These are phyloP conservation scores for Blastomyces percursus DNA, from an alignment of 2,329 filamentous ascomycete species.

Conservation along the genomic window DNA sequence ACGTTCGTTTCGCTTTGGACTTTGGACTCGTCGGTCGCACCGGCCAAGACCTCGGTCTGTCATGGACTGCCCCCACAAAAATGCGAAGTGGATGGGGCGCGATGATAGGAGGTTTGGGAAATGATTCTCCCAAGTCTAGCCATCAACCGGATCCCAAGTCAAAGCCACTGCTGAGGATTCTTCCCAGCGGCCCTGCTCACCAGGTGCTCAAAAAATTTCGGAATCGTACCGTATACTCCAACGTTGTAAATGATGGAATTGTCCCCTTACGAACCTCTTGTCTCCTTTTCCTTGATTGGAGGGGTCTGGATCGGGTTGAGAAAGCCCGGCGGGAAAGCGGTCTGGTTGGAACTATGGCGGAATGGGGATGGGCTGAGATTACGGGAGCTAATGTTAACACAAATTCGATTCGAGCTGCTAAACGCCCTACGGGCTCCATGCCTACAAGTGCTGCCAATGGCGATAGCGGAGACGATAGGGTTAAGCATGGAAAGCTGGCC, in stretches of 20 bases:
- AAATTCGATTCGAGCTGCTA: slow-evolving; percentile 32
- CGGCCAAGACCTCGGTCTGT: slow-evolving; percentile 86
- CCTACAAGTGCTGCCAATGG: background rate
- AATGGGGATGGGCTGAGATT: slow-evolving; percentile 89
- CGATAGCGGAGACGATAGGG: slow-evolving; percentile 6
- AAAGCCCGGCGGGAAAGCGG: slow-evolving; percentile 89
- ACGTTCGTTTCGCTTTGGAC: slow-evolving; percentile 92
- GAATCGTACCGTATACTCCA: slow-evolving; percentile 87
- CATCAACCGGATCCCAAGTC: slow-evolving; percentile 60
- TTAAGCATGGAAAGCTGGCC: background rate
- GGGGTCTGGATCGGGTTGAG: slow-evolving; percentile 81
- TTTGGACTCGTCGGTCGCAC: slow-evolving; percentile 94
- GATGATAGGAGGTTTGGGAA: slow-evolving; percentile 69
- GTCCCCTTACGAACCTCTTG: slow-evolving; percentile 92
- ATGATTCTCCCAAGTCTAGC: slow-evolving; percentile 44
- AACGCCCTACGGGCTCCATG: slow-evolving; percentile 5
- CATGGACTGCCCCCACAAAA: slow-evolving; percentile 82
- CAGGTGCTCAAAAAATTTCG: slow-evolving; percentile 76
- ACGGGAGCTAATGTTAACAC: slow-evolving; percentile 57
- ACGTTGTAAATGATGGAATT: slow-evolving; percentile 95
- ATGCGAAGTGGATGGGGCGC: slow-evolving; percentile 80
- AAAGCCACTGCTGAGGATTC: slow-evolving; percentile 76
- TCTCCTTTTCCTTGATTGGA: slow-evolving; percentile 93
- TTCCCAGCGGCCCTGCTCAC: slow-evolving; percentile 86
- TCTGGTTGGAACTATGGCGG: slow-evolving; percentile 81